phyloP scores from a whole-genome alignment of 2,329 filamentous ascomycete species.

The Pseudocercospora macadamiae region DNA sequence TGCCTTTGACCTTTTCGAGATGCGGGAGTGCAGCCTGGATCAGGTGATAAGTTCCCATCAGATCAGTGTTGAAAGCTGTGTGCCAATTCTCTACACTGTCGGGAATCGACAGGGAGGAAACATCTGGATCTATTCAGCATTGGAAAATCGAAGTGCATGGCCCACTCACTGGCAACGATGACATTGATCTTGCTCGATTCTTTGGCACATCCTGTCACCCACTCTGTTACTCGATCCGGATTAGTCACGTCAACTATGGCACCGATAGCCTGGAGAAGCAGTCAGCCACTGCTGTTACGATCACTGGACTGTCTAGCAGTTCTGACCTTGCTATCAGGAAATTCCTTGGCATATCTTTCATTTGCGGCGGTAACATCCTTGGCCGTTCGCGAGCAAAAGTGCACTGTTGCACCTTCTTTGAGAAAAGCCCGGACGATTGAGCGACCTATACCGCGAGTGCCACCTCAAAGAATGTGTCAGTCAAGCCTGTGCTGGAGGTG shows the following conservation, averaged over 20 bases:
- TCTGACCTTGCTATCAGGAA: conserved; percentile 20
- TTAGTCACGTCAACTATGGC: conserved; percentile 33
- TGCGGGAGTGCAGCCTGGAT: conserved; percentile 39
- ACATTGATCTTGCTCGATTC: conserved; percentile 34
- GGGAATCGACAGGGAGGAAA: conserved; percentile 36
- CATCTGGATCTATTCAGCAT: conserved; percentile 19
- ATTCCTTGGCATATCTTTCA: conserved; percentile 22
- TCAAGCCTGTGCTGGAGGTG: not conserved
- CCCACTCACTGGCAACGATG: conserved; percentile 25
- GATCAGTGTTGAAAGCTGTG: conserved; percentile 39
- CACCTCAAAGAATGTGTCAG: conserved; percentile 26
- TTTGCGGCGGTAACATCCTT: conserved; percentile 28
- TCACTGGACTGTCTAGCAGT: too few relatives aligned
- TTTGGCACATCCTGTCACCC: conserved; percentile 29
- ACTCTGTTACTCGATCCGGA: conserved; percentile 22
- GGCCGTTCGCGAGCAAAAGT: conserved; percentile 36
- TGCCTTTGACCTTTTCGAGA: conserved; percentile 40
- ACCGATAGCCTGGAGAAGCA: conserved; percentile 22
- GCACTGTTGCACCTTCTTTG: conserved; percentile 36
- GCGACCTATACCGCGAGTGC: conserved; percentile 38
- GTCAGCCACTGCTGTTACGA: too few relatives aligned
- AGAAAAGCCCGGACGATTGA: conserved; percentile 34
- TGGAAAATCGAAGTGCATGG: not conserved
- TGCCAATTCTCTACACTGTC: conserved; percentile 32
- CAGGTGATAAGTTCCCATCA: conserved; percentile 40